phyloP scores from a whole-genome alignment of 225 moss, liverwort and hornwort species.

The Bryum argenteum region DNA sequence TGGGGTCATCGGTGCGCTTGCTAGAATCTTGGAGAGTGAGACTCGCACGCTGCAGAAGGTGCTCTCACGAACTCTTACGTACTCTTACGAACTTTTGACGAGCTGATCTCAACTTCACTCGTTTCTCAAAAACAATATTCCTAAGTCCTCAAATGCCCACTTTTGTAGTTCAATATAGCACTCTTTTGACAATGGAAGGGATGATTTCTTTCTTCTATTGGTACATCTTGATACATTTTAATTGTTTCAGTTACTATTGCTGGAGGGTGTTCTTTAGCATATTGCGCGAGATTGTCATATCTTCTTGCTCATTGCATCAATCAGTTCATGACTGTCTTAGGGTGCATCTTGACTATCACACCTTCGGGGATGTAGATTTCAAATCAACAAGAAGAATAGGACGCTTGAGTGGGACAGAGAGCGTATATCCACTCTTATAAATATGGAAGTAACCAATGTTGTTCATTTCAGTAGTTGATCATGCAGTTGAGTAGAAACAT shows the following conservation, averaged over 20 bases:
- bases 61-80: slow-evolving; percentile 9
- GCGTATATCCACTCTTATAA: neutral
- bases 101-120: neutral
- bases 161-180: neutral
- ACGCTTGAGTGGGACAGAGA: no score
- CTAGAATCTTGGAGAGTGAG: slow-evolving; percentile 85
- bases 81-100: slow-evolving; percentile 15
- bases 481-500: neutral
- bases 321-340: no score
- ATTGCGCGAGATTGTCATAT: no score
- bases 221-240: neutral
- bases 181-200: neutral
- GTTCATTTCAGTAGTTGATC: no score
- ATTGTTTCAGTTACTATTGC: neutral
- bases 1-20: slow-evolving; percentile 75
- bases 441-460: neutral
- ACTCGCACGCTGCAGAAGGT: slow-evolving; percentile 91
- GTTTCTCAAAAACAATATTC: neutral
- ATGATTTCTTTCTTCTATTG: neutral
- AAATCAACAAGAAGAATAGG: no score
- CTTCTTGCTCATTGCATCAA: no score
- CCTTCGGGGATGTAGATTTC: no score
- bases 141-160: neutral
- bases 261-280: no score
- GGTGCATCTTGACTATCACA: no score